Percentiles rank a stretch among this genome's conserved stretches.
These are phyloP conservation scores for Fagus crenata DNA, from an alignment of 306 rosid species.

Conservation along the genomic window DNA sequence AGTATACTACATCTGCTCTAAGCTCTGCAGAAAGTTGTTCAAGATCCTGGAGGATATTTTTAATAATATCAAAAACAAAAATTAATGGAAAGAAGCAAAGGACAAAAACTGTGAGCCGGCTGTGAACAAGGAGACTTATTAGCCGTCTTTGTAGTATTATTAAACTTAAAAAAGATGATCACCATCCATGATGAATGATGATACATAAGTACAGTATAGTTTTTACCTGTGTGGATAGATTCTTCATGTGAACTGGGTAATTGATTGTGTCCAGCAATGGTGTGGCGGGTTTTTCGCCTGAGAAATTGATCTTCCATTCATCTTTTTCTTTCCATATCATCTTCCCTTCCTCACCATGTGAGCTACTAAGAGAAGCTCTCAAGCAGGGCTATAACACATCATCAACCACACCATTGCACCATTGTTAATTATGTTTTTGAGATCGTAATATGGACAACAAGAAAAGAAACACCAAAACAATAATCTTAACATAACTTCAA, in stretches of 20 bases:
- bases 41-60: conserved; percentile 54
- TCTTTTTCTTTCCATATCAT: conserved; percentile 45
- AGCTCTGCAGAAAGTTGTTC: conserved; percentile 82
- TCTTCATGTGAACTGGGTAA: conserved; percentile 81
- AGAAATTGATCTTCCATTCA: conserved; percentile 59
- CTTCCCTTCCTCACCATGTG: conserved; percentile 43
- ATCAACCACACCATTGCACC: conserved; percentile 15
- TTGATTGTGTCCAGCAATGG: conserved; percentile 85
- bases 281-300: conserved; percentile 59
- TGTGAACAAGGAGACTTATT: conserved; percentile 5
- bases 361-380: conserved; percentile 48
- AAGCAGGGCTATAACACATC: conserved; percentile 46
- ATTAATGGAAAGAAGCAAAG: neutral
- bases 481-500: neutral
- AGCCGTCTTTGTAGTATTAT: no score
- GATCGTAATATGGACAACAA: neutral
- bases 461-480: neutral
- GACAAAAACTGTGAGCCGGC: neutral
- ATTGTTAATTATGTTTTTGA: neutral
- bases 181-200: neutral
- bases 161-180: neutral
- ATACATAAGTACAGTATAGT: neutral
- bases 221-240: conserved; percentile 58
- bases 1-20: conserved; percentile 70
- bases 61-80: neutral